Percentiles rank a stretch among this genome's conserved stretches.
Conservation (phyloP, 768 basidiomycete species). For the Arthromyces matolae region DNA sequence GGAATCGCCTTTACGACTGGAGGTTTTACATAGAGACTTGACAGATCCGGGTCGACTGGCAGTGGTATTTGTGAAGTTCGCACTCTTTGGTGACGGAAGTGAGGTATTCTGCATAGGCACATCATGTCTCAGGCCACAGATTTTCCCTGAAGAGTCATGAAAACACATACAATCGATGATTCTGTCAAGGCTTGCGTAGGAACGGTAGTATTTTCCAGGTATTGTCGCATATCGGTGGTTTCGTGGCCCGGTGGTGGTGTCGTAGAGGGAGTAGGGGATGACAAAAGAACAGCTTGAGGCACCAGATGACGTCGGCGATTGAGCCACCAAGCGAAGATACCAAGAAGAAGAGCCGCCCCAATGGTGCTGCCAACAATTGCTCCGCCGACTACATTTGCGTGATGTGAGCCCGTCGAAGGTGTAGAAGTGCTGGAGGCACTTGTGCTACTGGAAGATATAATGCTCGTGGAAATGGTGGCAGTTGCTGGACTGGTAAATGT, state of each 20-base stretch:
- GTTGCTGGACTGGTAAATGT: slow-evolving; percentile 13
- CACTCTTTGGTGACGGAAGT: slow-evolving; percentile 15
- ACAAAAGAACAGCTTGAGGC: slow-evolving; percentile 1
- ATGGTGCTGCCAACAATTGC: slow-evolving; percentile 42
- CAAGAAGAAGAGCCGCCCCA: slow-evolving; percentile 32
- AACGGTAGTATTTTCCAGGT: slow-evolving; percentile 14
- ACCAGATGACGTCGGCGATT: slow-evolving; percentile 19
- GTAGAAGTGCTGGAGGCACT: slow-evolving; percentile 10
- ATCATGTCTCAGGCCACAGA: too few relatives aligned
- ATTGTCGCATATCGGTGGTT: slow-evolving; percentile 14
- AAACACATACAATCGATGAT: slow-evolving; percentile 11
- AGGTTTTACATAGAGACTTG: too few relatives aligned
- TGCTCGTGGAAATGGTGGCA: too few relatives aligned
- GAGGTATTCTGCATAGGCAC: slow-evolving; percentile 5
- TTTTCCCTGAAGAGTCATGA: neutral
- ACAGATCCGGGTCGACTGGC: slow-evolving; percentile 12
- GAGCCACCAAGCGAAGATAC: slow-evolving; percentile 23
- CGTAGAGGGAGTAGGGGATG: slow-evolving; percentile 8
- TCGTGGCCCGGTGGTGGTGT: neutral
- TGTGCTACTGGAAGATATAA: slow-evolving; percentile 3
- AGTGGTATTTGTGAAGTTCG: slow-evolving; percentile 11
- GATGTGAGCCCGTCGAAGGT: slow-evolving; percentile 14
- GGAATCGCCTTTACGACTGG: too few relatives aligned
- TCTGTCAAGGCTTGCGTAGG: slow-evolving; percentile 1
- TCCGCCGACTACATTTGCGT: slow-evolving; percentile 40